Conservation (phyloP, 2,329 filamentous ascomycete species). For the Aspergillus sp. region DNA sequence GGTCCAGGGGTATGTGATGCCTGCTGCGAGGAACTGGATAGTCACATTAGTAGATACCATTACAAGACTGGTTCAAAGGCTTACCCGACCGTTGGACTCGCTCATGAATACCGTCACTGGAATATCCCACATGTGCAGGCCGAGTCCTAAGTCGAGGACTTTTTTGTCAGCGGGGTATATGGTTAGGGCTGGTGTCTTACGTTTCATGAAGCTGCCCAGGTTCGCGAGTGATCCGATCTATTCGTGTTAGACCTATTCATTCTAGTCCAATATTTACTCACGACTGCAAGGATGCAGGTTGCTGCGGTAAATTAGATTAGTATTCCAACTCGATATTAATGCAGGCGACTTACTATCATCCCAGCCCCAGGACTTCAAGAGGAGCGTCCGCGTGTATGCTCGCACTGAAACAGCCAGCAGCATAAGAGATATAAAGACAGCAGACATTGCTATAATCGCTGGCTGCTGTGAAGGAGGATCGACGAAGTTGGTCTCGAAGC, state of each 20-base stretch:
- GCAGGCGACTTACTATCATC: background rate
- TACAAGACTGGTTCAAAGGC: background rate
- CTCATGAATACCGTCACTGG: background rate
- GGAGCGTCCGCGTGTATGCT: background rate
- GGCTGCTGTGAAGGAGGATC: background rate
- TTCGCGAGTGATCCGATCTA: background rate
- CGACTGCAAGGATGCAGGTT: background rate
- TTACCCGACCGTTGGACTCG: too few species aligned
- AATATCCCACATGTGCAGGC: slow-evolving; percentile 6
- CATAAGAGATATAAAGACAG: background rate
- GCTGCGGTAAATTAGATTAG: background rate
- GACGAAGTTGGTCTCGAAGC: background rate
- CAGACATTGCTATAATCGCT: background rate
- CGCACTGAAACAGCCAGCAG: background rate
- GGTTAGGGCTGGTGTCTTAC: background rate
- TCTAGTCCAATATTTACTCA: background rate
- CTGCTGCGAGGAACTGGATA: background rate
- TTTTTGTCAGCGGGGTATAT: background rate
- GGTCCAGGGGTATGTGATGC: slow-evolving; percentile 1
- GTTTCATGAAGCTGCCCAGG: background rate
- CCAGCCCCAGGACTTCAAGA: background rate
- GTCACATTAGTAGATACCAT: too few species aligned
- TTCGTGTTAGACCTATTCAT: background rate
- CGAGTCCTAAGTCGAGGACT: background rate
- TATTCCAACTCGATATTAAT: background rate